These are phyloP conservation scores for Vitrella brassicaformis DNA, from an alignment of 73 alveolate genomes.

Conservation along the genomic window DNA sequence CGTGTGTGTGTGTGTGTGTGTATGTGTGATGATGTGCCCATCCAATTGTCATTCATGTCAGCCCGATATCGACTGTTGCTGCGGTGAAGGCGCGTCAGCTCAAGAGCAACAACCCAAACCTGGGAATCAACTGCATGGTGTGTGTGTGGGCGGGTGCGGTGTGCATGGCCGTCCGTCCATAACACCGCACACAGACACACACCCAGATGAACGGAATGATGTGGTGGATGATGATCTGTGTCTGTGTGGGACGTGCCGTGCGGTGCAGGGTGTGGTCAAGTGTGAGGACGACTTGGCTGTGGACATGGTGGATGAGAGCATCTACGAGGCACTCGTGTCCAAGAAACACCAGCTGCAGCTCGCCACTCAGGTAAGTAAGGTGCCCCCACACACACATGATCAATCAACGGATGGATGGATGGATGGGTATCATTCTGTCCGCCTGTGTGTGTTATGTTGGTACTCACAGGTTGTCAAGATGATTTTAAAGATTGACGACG, in stretches of 20 bases:
- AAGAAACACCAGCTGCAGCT: slow-evolving; percentile 56
- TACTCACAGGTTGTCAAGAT: no score
- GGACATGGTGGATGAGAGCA: slow-evolving; percentile 56
- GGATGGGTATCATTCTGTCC: background rate
- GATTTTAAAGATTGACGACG: background rate
- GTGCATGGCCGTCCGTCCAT: no score
- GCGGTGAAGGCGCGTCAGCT: slow-evolving; percentile 50
- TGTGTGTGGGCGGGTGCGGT: no score
- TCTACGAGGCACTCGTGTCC: slow-evolving; percentile 49
- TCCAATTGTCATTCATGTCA: no score
- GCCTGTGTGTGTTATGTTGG: no score
- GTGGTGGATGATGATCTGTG: no score
- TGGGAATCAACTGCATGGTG: slow-evolving; percentile 56
- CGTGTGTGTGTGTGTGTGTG: no score
- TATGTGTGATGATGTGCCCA: no score
- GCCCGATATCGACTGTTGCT: slow-evolving; percentile 54
- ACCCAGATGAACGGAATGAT: no score
- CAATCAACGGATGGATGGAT: slow-evolving; percentile 9
- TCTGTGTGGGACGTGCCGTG: background rate
- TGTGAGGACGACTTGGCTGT: slow-evolving; percentile 27
- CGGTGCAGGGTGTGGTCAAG: background rate
- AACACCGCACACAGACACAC: no score
- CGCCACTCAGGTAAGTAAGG: slow-evolving; percentile 70
- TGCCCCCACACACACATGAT: no score
- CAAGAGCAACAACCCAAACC: slow-evolving; percentile 41